These are phyloP conservation scores for Helichrysum umbraculigerum DNA, from an alignment of 129 eudicot species.

Conservation along the genomic window DNA sequence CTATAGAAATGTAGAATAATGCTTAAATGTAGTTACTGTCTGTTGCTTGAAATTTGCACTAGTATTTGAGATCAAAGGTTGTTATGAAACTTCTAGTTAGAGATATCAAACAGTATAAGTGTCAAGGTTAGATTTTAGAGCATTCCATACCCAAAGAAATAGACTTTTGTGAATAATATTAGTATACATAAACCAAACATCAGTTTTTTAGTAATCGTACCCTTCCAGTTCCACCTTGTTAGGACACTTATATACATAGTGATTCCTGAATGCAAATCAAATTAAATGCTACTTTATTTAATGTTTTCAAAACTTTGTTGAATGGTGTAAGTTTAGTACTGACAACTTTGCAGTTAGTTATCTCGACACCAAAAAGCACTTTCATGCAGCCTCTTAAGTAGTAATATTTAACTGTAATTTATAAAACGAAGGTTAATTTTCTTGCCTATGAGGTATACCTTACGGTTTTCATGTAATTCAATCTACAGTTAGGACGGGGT, in stretches of 20 bases:
- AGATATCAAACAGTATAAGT: neutral
- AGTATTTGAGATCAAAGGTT: neutral
- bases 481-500: conserved; percentile 75
- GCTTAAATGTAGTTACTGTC: neutral
- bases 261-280: neutral
- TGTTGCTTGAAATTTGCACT: neutral
- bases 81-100: neutral
- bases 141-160: neutral
- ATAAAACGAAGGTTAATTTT: neutral
- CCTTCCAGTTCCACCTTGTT: neutral
- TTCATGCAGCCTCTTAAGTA: neutral
- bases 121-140: neutral
- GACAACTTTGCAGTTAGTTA: neutral
- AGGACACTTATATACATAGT: neutral
- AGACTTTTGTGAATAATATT: neutral
- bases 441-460: neutral
- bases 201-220: neutral
- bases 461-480: conserved; percentile 19
- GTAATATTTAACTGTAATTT: neutral
- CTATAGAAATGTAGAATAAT: neutral
- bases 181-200: neutral
- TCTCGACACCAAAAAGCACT: neutral
- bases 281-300: neutral
- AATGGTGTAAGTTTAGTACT: neutral
- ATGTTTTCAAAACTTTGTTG: neutral